Percentiles rank a stretch among this genome's conserved stretches.
Conservation (phyloP, 805 yeast genomes). For the Millerozyma miso region DNA sequence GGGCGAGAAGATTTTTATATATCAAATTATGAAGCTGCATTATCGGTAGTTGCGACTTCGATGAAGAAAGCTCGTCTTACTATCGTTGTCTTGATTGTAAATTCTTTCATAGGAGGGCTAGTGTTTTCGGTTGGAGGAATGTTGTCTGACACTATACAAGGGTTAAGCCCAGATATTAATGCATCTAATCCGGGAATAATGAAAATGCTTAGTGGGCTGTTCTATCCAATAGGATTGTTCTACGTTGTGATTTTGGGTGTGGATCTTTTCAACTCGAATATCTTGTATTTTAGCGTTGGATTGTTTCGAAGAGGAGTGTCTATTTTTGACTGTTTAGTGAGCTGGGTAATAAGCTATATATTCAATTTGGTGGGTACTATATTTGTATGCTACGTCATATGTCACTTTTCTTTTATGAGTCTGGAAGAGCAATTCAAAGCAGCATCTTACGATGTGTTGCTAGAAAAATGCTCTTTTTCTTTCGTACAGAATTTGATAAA, state of each 20-base stretch:
- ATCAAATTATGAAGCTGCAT: constrained; percentile 76
- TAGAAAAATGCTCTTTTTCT: constrained; percentile 37
- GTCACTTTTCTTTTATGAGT: constrained; percentile 53
- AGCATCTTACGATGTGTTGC: constrained; percentile 48
- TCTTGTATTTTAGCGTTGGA: constrained; percentile 68
- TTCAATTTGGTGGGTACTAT: constrained; percentile 61
- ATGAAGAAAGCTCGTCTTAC: constrained; percentile 77
- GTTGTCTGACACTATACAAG: constrained; percentile 55
- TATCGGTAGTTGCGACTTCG: constrained; percentile 80
- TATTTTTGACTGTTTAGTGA: constrained; percentile 54
- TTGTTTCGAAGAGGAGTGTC: constrained; percentile 66
- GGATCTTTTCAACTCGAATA: constrained; percentile 72
- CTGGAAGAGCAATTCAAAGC: constrained; percentile 33
- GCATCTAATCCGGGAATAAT: constrained; percentile 49
- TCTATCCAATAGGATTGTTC: constrained; percentile 69
- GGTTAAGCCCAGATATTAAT: constrained; percentile 43
- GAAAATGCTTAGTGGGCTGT: constrained; percentile 53
- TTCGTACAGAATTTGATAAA: constrained; percentile 66
- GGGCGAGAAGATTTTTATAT: constrained; percentile 43
- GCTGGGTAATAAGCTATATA: constrained; percentile 66
- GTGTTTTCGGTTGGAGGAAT: constrained; percentile 71
- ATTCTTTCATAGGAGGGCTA: constrained; percentile 67
- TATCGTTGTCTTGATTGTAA: constrained; percentile 53
- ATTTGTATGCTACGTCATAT: constrained; percentile 61
- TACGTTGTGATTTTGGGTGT: constrained; percentile 73